Evolutionary conservation across 352 stramenopile genomes (phyloP).

Genomic region (Plasmopara muralis): DNA sequence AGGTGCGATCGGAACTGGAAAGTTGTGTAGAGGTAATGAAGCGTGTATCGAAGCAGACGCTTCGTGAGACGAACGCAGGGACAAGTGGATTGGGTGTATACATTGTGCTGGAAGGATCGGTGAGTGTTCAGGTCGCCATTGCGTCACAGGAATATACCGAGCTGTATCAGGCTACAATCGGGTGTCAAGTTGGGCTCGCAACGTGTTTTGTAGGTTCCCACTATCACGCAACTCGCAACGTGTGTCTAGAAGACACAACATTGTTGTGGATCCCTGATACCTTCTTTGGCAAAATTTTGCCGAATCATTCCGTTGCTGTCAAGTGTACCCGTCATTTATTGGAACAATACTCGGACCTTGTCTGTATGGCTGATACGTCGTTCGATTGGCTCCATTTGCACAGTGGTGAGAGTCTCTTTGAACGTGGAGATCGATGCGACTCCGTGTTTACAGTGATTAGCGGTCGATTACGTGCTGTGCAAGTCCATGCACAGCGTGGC

Average conservation of each 20-base stretch:
- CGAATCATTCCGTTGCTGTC: slow-evolving; percentile 42
- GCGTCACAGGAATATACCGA: slow-evolving; percentile 32
- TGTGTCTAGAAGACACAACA: slow-evolving; percentile 41
- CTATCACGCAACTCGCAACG: slow-evolving; percentile 28
- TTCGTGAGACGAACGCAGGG: slow-evolving; percentile 15
- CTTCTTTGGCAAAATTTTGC: slow-evolving; percentile 50
- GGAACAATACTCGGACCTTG: slow-evolving; percentile 62
- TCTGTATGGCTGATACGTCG: slow-evolving; percentile 66
- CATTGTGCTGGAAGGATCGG: slow-evolving; percentile 49
- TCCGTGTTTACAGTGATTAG: slow-evolving; percentile 80
- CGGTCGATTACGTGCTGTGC: slow-evolving; percentile 64
- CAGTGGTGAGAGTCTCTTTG: slow-evolving; percentile 72
- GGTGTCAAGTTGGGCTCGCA: slow-evolving; percentile 62
- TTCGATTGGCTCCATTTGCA: slow-evolving; percentile 84
- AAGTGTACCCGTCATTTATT: slow-evolving; percentile 56
- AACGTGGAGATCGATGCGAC: slow-evolving; percentile 69
- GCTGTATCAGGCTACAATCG: slow-evolving; percentile 45
- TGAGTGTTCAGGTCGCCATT: slow-evolving; percentile 47
- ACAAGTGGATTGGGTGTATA: slow-evolving; percentile 36
- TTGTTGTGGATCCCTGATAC: slow-evolving; percentile 54
- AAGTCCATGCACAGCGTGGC: slow-evolving; percentile 50
- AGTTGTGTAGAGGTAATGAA: slow-evolving; percentile 31
- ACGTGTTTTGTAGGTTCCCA: slow-evolving; percentile 60
- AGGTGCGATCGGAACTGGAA: slow-evolving; percentile 25
- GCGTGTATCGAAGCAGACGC: slow-evolving; percentile 22